A percentile compares a stretch with the other conserved stretches of the same genome.
Evolutionary conservation across 2,329 filamentous ascomycete genomes (phyloP).

Genomic region (Ophiobolus disseminans): DNA sequence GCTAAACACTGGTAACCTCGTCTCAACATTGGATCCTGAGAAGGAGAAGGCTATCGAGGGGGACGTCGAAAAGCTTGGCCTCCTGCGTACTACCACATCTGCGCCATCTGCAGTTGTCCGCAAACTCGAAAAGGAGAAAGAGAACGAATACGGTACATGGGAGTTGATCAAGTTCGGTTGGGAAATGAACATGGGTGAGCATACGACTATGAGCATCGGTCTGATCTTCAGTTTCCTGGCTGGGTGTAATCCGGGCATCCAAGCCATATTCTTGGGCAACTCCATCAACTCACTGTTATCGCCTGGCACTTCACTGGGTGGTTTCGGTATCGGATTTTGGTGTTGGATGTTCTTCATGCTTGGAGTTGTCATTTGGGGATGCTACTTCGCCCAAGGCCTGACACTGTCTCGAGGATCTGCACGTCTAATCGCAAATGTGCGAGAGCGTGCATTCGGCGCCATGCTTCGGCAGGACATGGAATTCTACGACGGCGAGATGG

Average conservation of each 20-base stretch:
- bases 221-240: conserved; percentile 43
- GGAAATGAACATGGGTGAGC: conserved; percentile 43
- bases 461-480: conserved; percentile 86
- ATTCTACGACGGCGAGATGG: conserved; percentile 90
- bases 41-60: conserved; percentile 22
- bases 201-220: conserved; percentile 53
- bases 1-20: conserved; percentile 26
- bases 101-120: conserved; percentile 70
- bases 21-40: conserved; percentile 25
- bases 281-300: conserved; percentile 75
- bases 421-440: conserved; percentile 79
- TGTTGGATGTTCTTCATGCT: conserved; percentile 48
- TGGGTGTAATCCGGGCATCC: conserved; percentile 51
- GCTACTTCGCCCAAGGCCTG: conserved; percentile 40
- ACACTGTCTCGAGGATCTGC: conserved; percentile 65
- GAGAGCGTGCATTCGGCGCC: conserved; percentile 80
- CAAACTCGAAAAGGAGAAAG: conserved; percentile 29
- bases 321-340: conserved; percentile 68
- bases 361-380: conserved; percentile 31
- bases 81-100: conserved; percentile 41
- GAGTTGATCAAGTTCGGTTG: conserved; percentile 53
- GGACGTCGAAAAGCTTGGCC: conserved; percentile 35
- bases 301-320: conserved; percentile 62
- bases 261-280: conserved; percentile 82
- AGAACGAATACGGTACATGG: conserved; percentile 39